phyloP scores from a whole-genome alignment of 208 protist genomes.

The Acanthamoeba culbertsoni region DNA sequence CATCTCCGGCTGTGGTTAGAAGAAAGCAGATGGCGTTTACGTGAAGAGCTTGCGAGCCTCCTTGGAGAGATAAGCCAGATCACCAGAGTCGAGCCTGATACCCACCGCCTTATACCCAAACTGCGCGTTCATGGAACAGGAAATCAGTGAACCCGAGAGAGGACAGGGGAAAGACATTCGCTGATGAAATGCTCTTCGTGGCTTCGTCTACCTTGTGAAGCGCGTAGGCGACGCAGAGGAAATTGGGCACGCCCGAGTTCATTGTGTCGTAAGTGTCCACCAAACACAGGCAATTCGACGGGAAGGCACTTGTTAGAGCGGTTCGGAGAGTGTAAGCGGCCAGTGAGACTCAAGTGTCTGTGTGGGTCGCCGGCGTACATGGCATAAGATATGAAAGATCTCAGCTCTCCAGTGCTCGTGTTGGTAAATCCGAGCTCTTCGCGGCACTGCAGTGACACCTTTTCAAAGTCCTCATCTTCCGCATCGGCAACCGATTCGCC shows the following conservation, averaged over 20 bases:
- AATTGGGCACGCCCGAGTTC: slow-evolving; percentile 84
- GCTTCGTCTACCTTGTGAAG: slow-evolving; percentile 59
- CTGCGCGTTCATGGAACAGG: background rate
- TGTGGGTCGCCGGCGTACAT: background rate
- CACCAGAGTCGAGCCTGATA: slow-evolving; percentile 81
- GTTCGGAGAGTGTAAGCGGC: background rate
- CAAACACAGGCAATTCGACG: slow-evolving; percentile 86
- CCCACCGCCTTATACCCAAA: slow-evolving; percentile 73
- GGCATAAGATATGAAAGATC: slow-evolving; percentile 7
- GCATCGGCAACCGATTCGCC: background rate
- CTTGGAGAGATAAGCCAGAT: slow-evolving; percentile 87
- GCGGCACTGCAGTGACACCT: background rate
- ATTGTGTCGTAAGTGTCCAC: slow-evolving; percentile 93
- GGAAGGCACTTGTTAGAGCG: slow-evolving; percentile 72
- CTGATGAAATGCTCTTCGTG: background rate
- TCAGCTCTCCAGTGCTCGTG: slow-evolving; percentile 40
- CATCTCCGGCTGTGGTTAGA: background rate
- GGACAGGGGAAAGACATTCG: background rate
- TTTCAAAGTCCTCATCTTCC: slow-evolving; percentile 24
- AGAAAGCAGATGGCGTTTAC: background rate
- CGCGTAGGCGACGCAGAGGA: slow-evolving; percentile 81
- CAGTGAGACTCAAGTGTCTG: background rate
- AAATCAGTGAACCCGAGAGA: background rate
- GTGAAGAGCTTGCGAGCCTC: slow-evolving; percentile 61
- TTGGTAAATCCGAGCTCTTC: slow-evolving; percentile 35